Evolutionary conservation across 2,329 filamentous ascomycete species (phyloP), one percentile per base, ranked within the genome.

Genomic region (Sporothrix pallida): DNA sequence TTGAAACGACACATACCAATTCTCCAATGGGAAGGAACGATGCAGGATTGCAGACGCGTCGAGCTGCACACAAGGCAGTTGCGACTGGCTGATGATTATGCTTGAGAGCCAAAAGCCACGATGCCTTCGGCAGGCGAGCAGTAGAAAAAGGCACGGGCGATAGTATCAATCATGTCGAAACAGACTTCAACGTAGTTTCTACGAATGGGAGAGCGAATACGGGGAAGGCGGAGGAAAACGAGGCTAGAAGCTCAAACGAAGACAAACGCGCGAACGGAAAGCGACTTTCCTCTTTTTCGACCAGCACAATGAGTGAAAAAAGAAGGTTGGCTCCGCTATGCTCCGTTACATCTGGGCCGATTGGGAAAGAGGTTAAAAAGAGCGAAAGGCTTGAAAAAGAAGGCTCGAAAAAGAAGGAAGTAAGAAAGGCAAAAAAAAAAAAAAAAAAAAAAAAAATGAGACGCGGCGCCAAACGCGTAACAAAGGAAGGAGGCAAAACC

Each of bases 261-360:
- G 42, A 46, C 60, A 23, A 65, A 65, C 42, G 42, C 37, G 60
- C 7, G 15, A 31, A 58, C 26, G 12, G 10, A 26, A 44, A 63
- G n/a, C 52, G 17, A n/a, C 23, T n/a, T 65, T 13, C 9, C n/a
- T 46, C 42, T 65, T 23, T 2, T 65, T 23, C 15, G 60, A 46
- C n/a, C 42, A 65, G 37, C n/a, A 44, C 2, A 63, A 20, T 15
- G 62, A 26, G 63, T 3, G 44, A 68, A 68, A 68, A 68, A 50
- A 68, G 44, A 68, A 68, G 44, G 44, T 68, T 68, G 63, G 63
- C 63, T 50, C 63, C 63, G 63, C 63, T 31, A 31, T 50, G 63
- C 44, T 46, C 42, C 60, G 60, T 65, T 65, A 46, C 42, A 65
- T 46, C 60, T 65, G 42, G 60, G 15, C 60, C 60, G 31, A 37